Base-by-base conservation (phyloP, 805 yeast genomes). In the Saturnispora bothae region DNA sequence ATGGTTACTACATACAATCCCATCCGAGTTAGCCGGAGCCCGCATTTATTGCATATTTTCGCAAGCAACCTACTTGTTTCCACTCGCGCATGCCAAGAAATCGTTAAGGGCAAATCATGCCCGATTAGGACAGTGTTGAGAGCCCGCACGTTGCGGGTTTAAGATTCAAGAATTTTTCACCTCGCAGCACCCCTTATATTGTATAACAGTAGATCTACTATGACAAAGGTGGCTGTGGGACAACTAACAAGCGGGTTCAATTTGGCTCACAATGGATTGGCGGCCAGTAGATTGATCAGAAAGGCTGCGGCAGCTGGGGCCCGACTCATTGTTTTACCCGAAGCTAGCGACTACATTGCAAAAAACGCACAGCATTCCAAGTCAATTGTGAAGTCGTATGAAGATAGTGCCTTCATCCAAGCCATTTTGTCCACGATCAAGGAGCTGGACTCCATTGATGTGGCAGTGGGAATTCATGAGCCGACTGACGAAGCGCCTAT, bases 331-430 rank as follows among this genome's bases (percentile, higher is more conserved):
- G 85, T 92, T 52, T 68, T 89, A 32, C 97, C 97, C 2, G 98
- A 89, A 56, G 97, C 97, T 0, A 70, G 92, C 4, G 97, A 89
- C 55, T 89, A 85, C 55, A 68, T 89, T 28, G 78, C 95, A 4
- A 65, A 73, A 37, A 73, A 74, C 51, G 78, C 88, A 2, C 55
- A 49, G 1, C 88, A 84, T 47, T 77, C 94, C 1, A 64, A 66
- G 37, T 47, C 61, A 20, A 60, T 89, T n/a, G 85, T 80, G 0
- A 52, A 64, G 29, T 42, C 69, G 12, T 63, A 68, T 20, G 59
- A 61, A 2, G 52, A 62, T 34, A 56, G 69, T 13, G 55, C 61
- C 33, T 73, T 69, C 47, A 48, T 67, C 33, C 23, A 18, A 8
- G 23, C 14, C 7, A 30, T 30, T 5, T 5, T 30, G 9, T 5